Percentiles rank a stretch among this genome's conserved stretches.
Evolutionary conservation across 225 moss, liverwort and hornwort species (phyloP).

Genomic region (Pseudoscleropodium purum): DNA sequence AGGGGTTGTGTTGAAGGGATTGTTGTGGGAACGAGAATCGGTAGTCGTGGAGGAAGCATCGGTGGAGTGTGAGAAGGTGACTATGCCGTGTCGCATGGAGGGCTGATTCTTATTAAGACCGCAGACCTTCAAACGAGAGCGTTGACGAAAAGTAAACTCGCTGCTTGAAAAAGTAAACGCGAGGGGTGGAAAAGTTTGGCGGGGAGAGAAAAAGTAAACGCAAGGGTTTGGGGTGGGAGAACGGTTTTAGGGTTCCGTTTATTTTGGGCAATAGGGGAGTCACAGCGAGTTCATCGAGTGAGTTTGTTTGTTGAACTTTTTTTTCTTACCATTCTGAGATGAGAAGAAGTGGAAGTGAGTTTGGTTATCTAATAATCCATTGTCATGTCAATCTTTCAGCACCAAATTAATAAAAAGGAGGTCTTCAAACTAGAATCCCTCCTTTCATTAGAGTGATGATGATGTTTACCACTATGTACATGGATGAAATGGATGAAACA

Average conservation of each 20-base stretch:
- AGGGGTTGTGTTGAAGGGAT: not conserved
- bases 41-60: not conserved
- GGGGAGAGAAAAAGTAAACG: too few relatives aligned
- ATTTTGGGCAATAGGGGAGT: too few relatives aligned
- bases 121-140: not conserved
- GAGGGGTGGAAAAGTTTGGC: not conserved
- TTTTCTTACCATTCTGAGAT: not conserved
- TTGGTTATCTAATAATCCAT: fast-evolving
- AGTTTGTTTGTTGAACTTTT: too few relatives aligned
- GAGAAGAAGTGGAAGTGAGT: not conserved
- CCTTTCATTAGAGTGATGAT: not conserved
- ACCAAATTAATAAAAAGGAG: fast-evolving
- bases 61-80: not conserved
- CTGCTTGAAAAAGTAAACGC: not conserved
- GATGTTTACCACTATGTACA: fast-evolving
- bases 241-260: too few relatives aligned
- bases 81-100: too few relatives aligned
- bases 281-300: too few relatives aligned
- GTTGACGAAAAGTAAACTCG: not conserved
- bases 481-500: not conserved
- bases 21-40: not conserved
- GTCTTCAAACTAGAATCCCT: fast-evolving
- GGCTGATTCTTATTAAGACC: too few relatives aligned
- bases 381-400: not conserved
- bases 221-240: too few relatives aligned